Percentiles rank a stretch among this genome's conserved stretches.
These are phyloP conservation scores for Leccinum uliginosum DNA, from an alignment of 768 basidiomycete species.

Conservation along the genomic window DNA sequence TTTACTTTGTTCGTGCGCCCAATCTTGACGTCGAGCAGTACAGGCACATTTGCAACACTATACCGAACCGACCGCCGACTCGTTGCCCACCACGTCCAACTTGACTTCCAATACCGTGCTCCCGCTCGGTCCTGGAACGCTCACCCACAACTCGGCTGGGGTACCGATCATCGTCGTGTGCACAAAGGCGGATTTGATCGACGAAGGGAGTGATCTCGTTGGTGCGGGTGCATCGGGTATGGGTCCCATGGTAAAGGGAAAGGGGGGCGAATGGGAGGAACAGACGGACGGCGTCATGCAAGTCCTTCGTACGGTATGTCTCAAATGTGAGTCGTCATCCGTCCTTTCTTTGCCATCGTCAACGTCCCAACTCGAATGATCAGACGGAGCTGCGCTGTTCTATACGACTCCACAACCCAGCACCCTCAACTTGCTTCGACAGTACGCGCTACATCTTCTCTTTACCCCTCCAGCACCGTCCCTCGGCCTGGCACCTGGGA, in stretches of 20 bases:
- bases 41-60: constrained; percentile 90
- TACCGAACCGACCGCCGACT: constrained; percentile 69
- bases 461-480: constrained; percentile 63
- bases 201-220: constrained; percentile 69
- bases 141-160: constrained; percentile 84
- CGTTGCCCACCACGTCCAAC: constrained; percentile 57
- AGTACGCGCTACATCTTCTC: constrained; percentile 72
- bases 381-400: constrained; percentile 90
- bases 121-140: constrained; percentile 78
- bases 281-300: constrained; percentile 94
- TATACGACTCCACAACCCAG: constrained; percentile 82
- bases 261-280: constrained; percentile 93
- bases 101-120: constrained; percentile 62
- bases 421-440: constrained; percentile 70
- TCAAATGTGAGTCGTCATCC: constrained; percentile 70
- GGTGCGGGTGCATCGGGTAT: constrained; percentile 72
- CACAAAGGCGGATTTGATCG: constrained; percentile 91
- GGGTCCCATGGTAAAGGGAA: constrained; percentile 89
- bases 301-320: constrained; percentile 84
- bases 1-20: not conserved
- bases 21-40: constrained; percentile 42
- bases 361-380: constrained; percentile 2
- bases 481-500: constrained; percentile 27
- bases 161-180: constrained; percentile 87
- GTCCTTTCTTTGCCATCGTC: not conserved